Conservation (phyloP, 495 filamentous ascomycete genomes). For the Hapsidospora chrysogenum region DNA sequence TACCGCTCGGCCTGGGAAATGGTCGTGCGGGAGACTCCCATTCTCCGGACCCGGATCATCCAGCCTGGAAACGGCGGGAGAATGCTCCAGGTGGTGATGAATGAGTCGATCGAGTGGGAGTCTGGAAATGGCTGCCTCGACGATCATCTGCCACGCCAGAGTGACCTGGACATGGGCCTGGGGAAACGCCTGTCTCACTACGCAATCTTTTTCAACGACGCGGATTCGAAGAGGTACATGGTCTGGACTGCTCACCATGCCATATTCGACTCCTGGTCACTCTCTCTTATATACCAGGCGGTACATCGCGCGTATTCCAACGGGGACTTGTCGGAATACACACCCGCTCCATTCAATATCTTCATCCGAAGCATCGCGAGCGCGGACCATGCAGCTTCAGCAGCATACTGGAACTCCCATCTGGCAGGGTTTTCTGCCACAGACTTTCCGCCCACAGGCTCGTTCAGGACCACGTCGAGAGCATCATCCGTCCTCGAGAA, state of each 20-base stretch:
- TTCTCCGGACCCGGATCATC: slow-evolving; percentile 39
- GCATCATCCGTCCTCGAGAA: neutral
- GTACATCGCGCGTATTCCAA: neutral
- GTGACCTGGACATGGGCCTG: neutral
- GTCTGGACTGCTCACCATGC: slow-evolving; percentile 45
- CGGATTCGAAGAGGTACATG: slow-evolving; percentile 13
- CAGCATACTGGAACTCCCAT: neutral
- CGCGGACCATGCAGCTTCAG: neutral
- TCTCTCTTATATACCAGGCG: slow-evolving; percentile 13
- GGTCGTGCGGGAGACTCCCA: slow-evolving; percentile 27
- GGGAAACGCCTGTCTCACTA: neutral
- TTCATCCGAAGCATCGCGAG: neutral
- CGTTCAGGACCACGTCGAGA: neutral
- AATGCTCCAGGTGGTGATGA: slow-evolving; percentile 35
- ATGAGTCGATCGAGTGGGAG: slow-evolving; percentile 11
- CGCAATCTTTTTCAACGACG: neutral
- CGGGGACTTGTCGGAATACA: no score
- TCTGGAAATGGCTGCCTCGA: neutral
- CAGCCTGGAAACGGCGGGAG: slow-evolving; percentile 17
- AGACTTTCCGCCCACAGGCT: neutral
- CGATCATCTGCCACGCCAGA: neutral
- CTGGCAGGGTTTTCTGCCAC: neutral
- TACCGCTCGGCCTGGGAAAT: slow-evolving; percentile 39
- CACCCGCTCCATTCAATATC: neutral
- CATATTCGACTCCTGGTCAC: slow-evolving; percentile 48